Conservation (phyloP, 1,139 yeast genomes). For the Hansenula sp. region DNA sequence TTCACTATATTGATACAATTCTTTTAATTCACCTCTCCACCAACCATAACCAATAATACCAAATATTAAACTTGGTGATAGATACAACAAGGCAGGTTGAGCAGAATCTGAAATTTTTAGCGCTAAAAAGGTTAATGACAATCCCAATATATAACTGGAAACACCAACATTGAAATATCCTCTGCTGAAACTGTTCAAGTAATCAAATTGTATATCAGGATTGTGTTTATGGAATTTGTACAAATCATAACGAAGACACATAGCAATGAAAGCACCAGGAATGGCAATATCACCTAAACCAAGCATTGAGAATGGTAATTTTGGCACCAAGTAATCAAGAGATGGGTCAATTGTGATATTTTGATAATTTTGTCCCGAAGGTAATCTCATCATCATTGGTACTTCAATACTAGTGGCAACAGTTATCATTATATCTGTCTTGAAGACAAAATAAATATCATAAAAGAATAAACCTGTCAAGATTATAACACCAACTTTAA, state of each 20-base stretch:
- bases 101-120: constrained; percentile 38
- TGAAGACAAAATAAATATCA: constrained; percentile 66
- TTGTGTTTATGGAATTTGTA: constrained; percentile 29
- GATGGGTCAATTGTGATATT: constrained; percentile 4
- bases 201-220: constrained; percentile 5
- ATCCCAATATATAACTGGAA: constrained; percentile 40
- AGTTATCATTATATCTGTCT: constrained; percentile 55
- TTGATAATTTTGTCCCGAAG: constrained; percentile 24
- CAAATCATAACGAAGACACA: constrained; percentile 48
- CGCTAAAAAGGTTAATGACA: constrained; percentile 38
- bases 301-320: constrained; percentile 30
- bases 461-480: constrained; percentile 50
- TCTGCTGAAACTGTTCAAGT: constrained; percentile 26
- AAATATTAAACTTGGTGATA: constrained; percentile 48
- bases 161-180: constrained; percentile 43
- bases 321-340: constrained; percentile 15
- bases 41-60: constrained; percentile 31
- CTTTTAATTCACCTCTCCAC: constrained; percentile 35
- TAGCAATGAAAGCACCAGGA: constrained; percentile 48
- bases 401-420: constrained; percentile 56
- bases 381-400: constrained; percentile 53
- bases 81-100: constrained; percentile 65
- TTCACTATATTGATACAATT: constrained; percentile 28
- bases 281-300: constrained; percentile 62
- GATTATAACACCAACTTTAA: constrained; percentile 41